A percentile compares a stretch with the other conserved stretches of the same genome.
These are phyloP conservation scores for Rhexocercosporidium sp. DNA, from an alignment of 2,329 filamentous ascomycete species.

Conservation along the genomic window DNA sequence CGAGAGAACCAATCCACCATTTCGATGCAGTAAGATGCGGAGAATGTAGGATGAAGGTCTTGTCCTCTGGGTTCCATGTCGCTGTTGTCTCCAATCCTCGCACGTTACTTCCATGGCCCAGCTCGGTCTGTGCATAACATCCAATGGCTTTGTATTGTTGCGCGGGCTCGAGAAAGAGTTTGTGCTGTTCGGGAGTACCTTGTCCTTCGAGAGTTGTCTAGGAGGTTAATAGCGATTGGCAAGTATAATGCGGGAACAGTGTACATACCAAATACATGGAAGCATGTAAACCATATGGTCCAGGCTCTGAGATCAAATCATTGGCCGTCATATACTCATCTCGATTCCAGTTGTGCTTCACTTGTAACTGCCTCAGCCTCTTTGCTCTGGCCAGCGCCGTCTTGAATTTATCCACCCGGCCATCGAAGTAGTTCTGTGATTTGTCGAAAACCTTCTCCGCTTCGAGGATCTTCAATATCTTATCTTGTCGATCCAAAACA, in stretches of 20 bases:
- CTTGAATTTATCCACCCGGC: conserved; percentile 71
- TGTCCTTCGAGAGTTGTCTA: conserved; percentile 73
- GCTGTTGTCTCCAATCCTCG: conserved; percentile 54
- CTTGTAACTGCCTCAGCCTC: conserved; percentile 68
- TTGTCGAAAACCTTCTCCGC: conserved; percentile 77
- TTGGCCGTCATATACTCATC: conserved; percentile 70
- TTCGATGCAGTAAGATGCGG: conserved; percentile 77
- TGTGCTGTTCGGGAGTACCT: conserved; percentile 74
- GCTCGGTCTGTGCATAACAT: conserved; percentile 81
- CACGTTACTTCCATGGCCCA: conserved; percentile 81
- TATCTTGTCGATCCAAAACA: conserved; percentile 62
- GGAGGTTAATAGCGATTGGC: conserved; percentile 10
- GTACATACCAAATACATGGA: conserved; percentile 66
- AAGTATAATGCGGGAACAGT: background rate
- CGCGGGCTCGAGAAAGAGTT: conserved; percentile 72
- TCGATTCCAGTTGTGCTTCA: conserved; percentile 68
- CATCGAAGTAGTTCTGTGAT: conserved; percentile 76
- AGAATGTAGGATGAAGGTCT: conserved; percentile 77
- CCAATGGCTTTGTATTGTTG: conserved; percentile 75
- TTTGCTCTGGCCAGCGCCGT: conserved; percentile 73
- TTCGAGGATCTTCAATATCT: conserved; percentile 68
- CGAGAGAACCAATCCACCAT: conserved; percentile 85
- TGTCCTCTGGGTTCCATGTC: conserved; percentile 74
- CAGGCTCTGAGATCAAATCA: conserved; percentile 74
- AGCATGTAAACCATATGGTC: conserved; percentile 75